These are phyloP conservation scores for Brassica carinata DNA, from an alignment of 345 rosid genomes.

Conservation along the genomic window DNA sequence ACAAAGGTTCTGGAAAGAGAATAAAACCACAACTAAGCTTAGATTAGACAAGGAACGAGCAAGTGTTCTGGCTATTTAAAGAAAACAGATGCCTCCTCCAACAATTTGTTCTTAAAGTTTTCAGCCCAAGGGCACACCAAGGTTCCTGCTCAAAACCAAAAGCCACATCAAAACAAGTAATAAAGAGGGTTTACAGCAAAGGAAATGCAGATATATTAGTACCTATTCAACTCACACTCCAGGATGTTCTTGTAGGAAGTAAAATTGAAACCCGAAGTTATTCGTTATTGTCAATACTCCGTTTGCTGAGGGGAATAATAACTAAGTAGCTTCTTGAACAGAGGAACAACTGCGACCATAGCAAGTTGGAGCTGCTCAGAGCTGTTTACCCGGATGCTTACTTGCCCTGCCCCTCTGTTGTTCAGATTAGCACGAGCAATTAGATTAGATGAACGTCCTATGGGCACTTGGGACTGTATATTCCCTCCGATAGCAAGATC, in stretches of 20 bases:
- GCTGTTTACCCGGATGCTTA: constrained; percentile 76
- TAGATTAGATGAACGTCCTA: constrained; percentile 76
- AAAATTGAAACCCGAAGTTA: constrained; percentile 37
- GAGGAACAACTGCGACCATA: constrained; percentile 66
- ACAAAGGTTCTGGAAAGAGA: neutral
- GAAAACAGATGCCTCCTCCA: neutral
- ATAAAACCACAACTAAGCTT: neutral
- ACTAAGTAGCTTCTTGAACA: constrained; percentile 67
- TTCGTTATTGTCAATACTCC: constrained; percentile 74
- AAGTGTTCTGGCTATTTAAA: neutral
- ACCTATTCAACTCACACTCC: neutral
- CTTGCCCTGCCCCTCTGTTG: constrained; percentile 89
- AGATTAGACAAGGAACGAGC: neutral
- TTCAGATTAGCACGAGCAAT: constrained; percentile 85
- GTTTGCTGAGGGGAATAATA: constrained; percentile 46
- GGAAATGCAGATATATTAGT: neutral
- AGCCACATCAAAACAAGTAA: neutral
- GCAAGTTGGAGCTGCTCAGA: constrained; percentile 93
- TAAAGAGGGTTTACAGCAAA: neutral
- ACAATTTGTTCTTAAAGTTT: neutral
- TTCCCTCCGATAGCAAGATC: constrained; percentile 94
- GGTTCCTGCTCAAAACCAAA: neutral
- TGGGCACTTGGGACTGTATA: constrained; percentile 77
- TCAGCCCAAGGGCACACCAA: neutral
- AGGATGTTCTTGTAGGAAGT: constrained; percentile 15